Conservation (phyloP, 2,329 filamentous ascomycete genomes). For the Aspergillus pseudoglaucus region DNA sequence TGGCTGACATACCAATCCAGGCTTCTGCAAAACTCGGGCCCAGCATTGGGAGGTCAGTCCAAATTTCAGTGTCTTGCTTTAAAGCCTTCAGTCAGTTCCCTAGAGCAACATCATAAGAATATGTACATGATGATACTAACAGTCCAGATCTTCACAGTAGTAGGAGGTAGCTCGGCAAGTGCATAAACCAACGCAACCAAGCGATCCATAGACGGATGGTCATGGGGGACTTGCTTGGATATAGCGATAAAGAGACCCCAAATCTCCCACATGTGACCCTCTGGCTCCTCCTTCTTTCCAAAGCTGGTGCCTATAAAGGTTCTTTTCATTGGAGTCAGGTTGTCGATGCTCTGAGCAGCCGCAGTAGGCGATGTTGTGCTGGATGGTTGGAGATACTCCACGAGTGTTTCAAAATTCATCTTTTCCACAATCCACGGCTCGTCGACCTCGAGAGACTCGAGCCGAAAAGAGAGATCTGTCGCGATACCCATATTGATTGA, state of each 20-base stretch:
- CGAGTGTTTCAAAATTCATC: background rate
- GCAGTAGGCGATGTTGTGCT: conserved; percentile 1
- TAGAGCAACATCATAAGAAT: background rate
- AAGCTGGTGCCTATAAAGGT: background rate
- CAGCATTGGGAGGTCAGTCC: conserved; percentile 7
- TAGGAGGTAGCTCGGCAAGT: conserved; percentile 3
- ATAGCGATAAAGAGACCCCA: conserved; percentile 4
- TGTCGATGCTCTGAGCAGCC: conserved; percentile 3
- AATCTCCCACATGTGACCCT: conserved; percentile 6
- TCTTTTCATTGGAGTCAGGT: background rate
- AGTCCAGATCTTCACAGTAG: conserved; percentile 6
- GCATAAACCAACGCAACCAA: conserved; percentile 6
- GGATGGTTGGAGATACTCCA: conserved; percentile 1
- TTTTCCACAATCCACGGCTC: background rate
- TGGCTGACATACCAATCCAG: conserved; percentile 4
- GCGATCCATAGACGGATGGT: conserved; percentile 5
- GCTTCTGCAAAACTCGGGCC: conserved; percentile 8
- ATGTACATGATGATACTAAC: background rate
- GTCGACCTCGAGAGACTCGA: background rate
- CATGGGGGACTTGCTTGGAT: conserved; percentile 5
- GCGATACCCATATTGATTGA: background rate
- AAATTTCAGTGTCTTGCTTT: background rate
- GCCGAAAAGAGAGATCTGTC: background rate
- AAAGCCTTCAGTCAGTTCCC: background rate
- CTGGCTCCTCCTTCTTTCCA: background rate